These are phyloP conservation scores for Chrysophaeum taylorii DNA, from an alignment of 352 stramenopile genomes.

Conservation along the genomic window DNA sequence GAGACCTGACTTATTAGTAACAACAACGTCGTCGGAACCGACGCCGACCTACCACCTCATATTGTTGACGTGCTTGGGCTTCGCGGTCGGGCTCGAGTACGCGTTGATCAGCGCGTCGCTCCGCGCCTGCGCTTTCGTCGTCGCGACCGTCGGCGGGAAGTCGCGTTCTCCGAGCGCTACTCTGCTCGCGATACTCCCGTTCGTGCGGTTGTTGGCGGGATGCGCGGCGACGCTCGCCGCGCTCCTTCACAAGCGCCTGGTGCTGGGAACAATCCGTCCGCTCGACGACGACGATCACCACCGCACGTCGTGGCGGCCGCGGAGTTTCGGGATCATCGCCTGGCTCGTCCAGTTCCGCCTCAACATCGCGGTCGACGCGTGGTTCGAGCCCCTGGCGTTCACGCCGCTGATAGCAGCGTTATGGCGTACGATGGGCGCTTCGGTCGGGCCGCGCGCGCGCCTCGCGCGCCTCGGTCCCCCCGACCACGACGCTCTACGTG, in stretches of 20 bases:
- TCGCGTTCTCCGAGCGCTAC: too few species aligned
- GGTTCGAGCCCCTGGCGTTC: neutral
- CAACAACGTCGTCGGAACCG: too few species aligned
- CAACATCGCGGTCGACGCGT: neutral
- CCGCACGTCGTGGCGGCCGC: neutral
- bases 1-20: too few species aligned
- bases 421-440: neutral
- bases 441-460: neutral
- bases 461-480: neutral
- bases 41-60: neutral
- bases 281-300: neutral
- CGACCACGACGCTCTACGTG: neutral
- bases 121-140: neutral
- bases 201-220: too few species aligned
- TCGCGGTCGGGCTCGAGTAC: neutral
- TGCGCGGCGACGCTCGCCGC: too few species aligned
- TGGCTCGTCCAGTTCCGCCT: constrained; percentile 8
- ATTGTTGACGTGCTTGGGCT: neutral
- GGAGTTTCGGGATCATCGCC: neutral
- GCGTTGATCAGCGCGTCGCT: neutral
- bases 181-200: too few species aligned
- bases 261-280: neutral
- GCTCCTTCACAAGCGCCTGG: neutral
- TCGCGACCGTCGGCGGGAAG: neutral
- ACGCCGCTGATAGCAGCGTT: neutral